Conservation (phyloP, 1,139 yeast species). For the Yamadazyma membranifaciens region DNA sequence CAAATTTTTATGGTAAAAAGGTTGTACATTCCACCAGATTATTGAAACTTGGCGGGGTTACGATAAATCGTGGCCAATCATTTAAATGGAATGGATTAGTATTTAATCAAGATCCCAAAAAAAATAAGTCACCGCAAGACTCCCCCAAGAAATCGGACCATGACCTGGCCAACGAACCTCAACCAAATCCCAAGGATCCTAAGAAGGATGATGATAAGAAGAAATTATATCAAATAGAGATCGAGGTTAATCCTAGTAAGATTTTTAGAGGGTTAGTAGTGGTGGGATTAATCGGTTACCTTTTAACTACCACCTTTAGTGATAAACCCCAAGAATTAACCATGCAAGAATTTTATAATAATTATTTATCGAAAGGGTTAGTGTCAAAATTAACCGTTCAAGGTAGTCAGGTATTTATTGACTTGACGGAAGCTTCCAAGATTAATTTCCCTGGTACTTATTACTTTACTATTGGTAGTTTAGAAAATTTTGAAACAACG, state of each 20-base stretch:
- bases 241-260: constrained; percentile 26
- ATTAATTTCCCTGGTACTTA: constrained; percentile 23
- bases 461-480: constrained; percentile 82
- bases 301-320: constrained; percentile 11
- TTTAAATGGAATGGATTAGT: constrained; percentile 5
- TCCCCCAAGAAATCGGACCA: too few relatives aligned
- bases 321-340: constrained; percentile 32
- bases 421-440: constrained; percentile 38
- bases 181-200: neutral
- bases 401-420: constrained; percentile 40
- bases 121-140: too few relatives aligned
- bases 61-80: neutral
- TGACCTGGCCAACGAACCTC: neutral
- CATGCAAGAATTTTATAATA: constrained; percentile 45
- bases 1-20: neutral
- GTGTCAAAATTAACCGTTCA: constrained; percentile 38
- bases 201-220: constrained; percentile 11
- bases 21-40: neutral
- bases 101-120: neutral
- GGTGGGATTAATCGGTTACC: constrained; percentile 25
- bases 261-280: constrained; percentile 32
- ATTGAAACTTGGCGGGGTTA: neutral
- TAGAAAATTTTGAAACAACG: constrained; percentile 86
- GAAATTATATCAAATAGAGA: constrained; percentile 22
- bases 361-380: constrained; percentile 38